Percentiles rank a stretch among this genome's conserved stretches.
Conservation (phyloP, 2,329 filamentous ascomycete species). For the Xylaria sp. region DNA sequence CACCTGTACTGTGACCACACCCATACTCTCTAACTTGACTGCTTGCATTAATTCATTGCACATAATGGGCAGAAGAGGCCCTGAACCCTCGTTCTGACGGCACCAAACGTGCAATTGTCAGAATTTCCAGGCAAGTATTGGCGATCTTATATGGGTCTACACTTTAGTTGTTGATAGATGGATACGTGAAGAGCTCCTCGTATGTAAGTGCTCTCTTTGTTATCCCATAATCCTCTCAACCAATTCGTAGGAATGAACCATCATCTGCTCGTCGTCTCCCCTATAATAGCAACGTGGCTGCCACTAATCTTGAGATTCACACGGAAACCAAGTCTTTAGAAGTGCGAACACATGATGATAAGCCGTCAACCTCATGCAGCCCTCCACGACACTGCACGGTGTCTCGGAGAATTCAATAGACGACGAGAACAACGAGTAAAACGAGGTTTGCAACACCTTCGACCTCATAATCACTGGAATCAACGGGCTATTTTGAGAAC, state of each 20-base stretch:
- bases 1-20: no score
- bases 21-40: no score
- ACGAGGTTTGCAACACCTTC: no score
- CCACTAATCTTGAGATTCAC: neutral
- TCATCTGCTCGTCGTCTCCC: neutral
- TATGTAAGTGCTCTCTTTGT: neutral
- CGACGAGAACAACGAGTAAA: neutral
- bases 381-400: neutral
- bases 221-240: neutral
- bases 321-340: neutral
- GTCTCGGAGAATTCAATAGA: no score
- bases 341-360: no score
- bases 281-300: neutral
- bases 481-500: neutral
- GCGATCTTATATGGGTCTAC: no score
- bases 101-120: neutral
- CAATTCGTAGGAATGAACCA: neutral
- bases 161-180: neutral
- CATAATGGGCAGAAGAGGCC: no score
- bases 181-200: neutral
- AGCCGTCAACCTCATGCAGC: no score
- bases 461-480: neutral
- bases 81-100: no score
- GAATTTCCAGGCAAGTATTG: no score
- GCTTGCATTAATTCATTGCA: no score